A percentile compares a stretch with the other conserved stretches of the same genome.
Conservation (phyloP, 2,329 filamentous ascomycete genomes). For the Stromatinia cepivora region DNA sequence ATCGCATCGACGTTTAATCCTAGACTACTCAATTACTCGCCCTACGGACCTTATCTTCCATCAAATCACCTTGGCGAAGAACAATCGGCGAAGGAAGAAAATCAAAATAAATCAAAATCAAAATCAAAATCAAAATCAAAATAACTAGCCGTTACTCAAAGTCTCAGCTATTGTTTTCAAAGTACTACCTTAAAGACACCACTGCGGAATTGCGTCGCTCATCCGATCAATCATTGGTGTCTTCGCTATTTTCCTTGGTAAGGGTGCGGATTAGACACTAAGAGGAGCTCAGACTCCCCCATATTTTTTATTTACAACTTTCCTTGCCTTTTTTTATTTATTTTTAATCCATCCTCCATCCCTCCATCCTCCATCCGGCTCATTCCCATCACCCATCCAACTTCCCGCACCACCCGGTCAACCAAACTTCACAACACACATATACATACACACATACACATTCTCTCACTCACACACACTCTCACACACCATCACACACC, state of each 20-base stretch:
- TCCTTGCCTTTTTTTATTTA: slow-evolving; percentile 1
- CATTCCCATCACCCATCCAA: slow-evolving; percentile 12
- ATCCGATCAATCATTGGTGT: slow-evolving; percentile 1
- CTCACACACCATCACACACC: not conserved
- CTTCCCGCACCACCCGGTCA: slow-evolving; percentile 17
- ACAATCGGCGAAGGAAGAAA: not conserved
- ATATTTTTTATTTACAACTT: slow-evolving; percentile 1
- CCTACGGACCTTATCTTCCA: slow-evolving; percentile 5
- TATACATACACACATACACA: not conserved
- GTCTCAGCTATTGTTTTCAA: slow-evolving; percentile 14
- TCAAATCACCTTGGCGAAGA: slow-evolving; percentile 6
- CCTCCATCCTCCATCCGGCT: slow-evolving; percentile 6
- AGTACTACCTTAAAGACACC: slow-evolving; percentile 3
- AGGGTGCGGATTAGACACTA: slow-evolving; percentile 8
- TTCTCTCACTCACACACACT: not conserved
- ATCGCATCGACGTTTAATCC: slow-evolving; percentile 21
- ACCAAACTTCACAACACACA: slow-evolving; percentile 5
- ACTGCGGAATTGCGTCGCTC: slow-evolving; percentile 6
- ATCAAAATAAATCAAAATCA: not conserved
- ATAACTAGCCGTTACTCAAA: not conserved
- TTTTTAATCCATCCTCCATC: not conserved
- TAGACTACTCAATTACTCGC: not conserved
- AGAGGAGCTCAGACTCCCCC: slow-evolving; percentile 18
- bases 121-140: not conserved
- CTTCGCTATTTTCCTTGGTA: slow-evolving; percentile 3